Evolutionary conservation across 2,329 filamentous ascomycete genomes (phyloP).

Genomic region (Cladophialophora immunda): DNA sequence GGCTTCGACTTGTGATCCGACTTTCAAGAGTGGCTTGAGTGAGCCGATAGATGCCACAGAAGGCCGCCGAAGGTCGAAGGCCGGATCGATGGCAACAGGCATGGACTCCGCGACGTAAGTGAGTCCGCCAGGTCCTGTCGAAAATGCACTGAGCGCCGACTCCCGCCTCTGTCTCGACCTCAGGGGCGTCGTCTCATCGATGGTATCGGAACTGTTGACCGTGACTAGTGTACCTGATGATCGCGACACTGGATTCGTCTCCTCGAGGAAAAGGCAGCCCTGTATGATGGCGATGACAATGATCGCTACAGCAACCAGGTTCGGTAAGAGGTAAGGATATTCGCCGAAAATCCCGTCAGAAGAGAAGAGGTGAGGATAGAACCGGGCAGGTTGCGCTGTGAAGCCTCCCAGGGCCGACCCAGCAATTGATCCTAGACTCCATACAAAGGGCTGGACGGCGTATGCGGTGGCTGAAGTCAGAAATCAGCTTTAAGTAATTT

Average conservation of each 20-base stretch:
- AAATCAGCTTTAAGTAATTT: conserved; percentile 8
- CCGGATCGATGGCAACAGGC: conserved; percentile 28
- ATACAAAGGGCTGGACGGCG: conserved; percentile 37
- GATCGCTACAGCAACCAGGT: conserved; percentile 33
- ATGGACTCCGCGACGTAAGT: conserved; percentile 22
- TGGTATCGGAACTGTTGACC: neutral
- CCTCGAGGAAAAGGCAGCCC: conserved; percentile 35
- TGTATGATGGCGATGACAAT: conserved; percentile 36
- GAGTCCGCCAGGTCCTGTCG: conserved; percentile 6
- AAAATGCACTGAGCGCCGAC: conserved; percentile 11
- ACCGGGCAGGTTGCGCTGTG: conserved; percentile 35
- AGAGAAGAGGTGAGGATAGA: conserved; percentile 34
- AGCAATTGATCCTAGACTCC: conserved; percentile 37
- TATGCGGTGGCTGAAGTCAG: conserved; percentile 33
- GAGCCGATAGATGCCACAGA: conserved; percentile 35
- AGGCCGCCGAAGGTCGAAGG: conserved; percentile 33
- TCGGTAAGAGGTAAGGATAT: conserved; percentile 40
- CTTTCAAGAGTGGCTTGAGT: conserved; percentile 13
- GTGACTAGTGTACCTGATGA: neutral
- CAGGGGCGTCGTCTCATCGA: conserved; percentile 33
- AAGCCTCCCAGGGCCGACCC: conserved; percentile 37
- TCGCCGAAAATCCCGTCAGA: conserved; percentile 36
- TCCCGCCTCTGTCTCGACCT: conserved; percentile 14
- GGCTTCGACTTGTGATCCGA: conserved; percentile 11
- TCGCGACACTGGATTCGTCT: conserved; percentile 34